Percentiles rank a stretch among this genome's conserved stretches.
phyloP scores from a whole-genome alignment of 257 asterid species.

The Ocimum tenuiflorum region DNA sequence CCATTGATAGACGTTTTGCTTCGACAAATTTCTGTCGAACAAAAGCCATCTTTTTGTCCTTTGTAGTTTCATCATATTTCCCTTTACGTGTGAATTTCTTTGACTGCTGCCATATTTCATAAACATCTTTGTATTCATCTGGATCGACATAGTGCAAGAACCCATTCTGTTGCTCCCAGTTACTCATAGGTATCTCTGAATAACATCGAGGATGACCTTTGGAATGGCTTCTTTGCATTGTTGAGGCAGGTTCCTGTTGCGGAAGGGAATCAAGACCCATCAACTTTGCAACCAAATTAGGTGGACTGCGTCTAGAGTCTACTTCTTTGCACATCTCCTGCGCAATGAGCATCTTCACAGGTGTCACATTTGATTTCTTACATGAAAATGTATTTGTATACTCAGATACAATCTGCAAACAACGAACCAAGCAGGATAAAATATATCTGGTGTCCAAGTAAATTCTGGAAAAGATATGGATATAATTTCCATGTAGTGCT shows the following conservation, averaged over 20 bases:
- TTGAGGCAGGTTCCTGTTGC: constrained; percentile 45
- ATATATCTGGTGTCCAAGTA: constrained; percentile 9
- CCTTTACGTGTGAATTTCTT: constrained; percentile 49
- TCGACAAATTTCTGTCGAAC: constrained; percentile 88
- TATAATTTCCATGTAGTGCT: constrained; percentile 4
- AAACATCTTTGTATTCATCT: constrained; percentile 53
- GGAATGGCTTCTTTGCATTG: constrained; percentile 36
- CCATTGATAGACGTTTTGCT: constrained; percentile 78
- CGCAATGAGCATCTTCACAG: constrained; percentile 88
- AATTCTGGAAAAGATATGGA: constrained; percentile 9
- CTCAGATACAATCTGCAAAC: constrained; percentile 56
- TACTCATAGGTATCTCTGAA: constrained; percentile 52
- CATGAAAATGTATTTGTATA: constrained; percentile 35
- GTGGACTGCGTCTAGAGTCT: constrained; percentile 45
- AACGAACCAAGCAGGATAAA: constrained; percentile 21
- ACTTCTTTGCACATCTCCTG: constrained; percentile 91
- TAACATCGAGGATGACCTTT: constrained; percentile 52
- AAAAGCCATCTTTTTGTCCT: constrained; percentile 61
- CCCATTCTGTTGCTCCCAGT: constrained; percentile 64
- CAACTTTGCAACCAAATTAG: constrained; percentile 85
- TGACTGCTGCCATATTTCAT: constrained; percentile 56
- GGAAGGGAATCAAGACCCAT: constrained; percentile 99
- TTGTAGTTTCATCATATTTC: constrained; percentile 32
- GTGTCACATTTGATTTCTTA: constrained; percentile 52
- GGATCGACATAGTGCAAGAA: constrained; percentile 43